Conservation (phyloP, 139 green algal species). For the Klebsormidium nitens region DNA sequence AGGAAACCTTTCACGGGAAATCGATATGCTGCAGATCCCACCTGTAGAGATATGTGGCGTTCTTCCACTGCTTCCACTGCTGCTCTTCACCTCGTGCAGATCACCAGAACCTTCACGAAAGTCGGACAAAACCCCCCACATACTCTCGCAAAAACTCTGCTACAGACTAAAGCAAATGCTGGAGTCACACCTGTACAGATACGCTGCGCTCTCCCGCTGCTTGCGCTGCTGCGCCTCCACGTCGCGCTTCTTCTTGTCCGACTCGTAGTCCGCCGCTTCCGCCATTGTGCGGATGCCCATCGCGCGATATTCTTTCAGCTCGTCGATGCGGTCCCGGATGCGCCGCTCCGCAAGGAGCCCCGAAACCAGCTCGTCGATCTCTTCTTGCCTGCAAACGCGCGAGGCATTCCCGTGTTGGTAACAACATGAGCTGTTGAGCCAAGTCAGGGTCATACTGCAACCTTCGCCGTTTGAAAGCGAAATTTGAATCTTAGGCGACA, state of each 20-base stretch:
- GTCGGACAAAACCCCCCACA: too few relatives aligned
- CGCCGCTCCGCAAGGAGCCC: slow-evolving; percentile 68
- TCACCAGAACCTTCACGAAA: too few relatives aligned
- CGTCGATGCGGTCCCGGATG: slow-evolving; percentile 71
- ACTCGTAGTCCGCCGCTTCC: slow-evolving; percentile 61
- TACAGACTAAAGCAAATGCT: not conserved
- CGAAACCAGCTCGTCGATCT: slow-evolving; percentile 74
- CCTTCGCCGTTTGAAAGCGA: too few relatives aligned
- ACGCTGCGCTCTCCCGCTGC: not conserved
- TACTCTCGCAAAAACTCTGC: not conserved
- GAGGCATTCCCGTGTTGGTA: too few relatives aligned
- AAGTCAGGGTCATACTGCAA: too few relatives aligned
- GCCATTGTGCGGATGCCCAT: slow-evolving; percentile 59
- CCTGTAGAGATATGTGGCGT: too few relatives aligned
- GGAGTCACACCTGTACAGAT: not conserved
- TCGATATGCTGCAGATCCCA: too few relatives aligned
- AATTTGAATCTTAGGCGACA: slow-evolving; percentile 59
- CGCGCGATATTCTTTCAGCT: slow-evolving; percentile 70
- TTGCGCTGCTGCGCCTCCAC: not conserved
- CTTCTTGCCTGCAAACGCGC: too few relatives aligned
- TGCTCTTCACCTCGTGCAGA: too few relatives aligned
- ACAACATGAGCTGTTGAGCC: too few relatives aligned
- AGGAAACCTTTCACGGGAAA: too few relatives aligned
- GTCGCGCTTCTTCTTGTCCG: slow-evolving; percentile 37
- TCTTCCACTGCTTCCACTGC: too few relatives aligned